Evolutionary conservation across 2,329 filamentous ascomycete species (phyloP).

Genomic region (Hypomyces perniciosus): DNA sequence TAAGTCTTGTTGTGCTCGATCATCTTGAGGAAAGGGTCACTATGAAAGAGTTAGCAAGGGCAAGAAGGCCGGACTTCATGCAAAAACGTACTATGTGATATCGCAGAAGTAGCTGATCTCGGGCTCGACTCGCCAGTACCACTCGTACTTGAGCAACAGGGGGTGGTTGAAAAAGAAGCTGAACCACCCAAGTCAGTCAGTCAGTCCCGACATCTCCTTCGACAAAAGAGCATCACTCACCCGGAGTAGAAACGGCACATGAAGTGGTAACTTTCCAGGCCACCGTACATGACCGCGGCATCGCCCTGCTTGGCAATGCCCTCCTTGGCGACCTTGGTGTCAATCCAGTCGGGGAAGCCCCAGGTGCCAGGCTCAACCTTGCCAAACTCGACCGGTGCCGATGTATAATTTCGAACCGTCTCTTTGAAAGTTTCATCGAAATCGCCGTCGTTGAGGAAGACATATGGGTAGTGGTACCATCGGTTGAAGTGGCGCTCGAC

Average conservation of each 20-base stretch:
- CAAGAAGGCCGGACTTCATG: not conserved
- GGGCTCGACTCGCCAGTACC: constrained; percentile 99
- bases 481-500: constrained; percentile 98
- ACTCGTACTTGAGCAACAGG: constrained; percentile 91
- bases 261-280: constrained; percentile 96
- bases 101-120: constrained; percentile 99
- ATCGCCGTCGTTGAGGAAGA: constrained; percentile 95
- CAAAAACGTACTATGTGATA: constrained; percentile 74
- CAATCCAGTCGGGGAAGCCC: constrained; percentile 96
- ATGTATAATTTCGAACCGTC: constrained; percentile 84
- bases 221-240: constrained; percentile 42
- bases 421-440: constrained; percentile 95
- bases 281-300: constrained; percentile 97
- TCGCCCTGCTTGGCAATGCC: constrained; percentile 96
- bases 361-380: constrained; percentile 87
- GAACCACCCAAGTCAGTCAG: constrained; percentile 4
- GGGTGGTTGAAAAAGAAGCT: constrained; percentile 97
- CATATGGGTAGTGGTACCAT: constrained; percentile 98
- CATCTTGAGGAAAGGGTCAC: constrained; percentile 95
- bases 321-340: constrained; percentile 88
- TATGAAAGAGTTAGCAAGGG: constrained; percentile 29
- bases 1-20: constrained; percentile 93
- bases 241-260: constrained; percentile 99
- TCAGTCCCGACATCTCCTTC: not conserved
- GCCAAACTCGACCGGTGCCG: constrained; percentile 80